phyloP scores from a whole-genome alignment of 306 rosid species.

The Vigna angularis region DNA sequence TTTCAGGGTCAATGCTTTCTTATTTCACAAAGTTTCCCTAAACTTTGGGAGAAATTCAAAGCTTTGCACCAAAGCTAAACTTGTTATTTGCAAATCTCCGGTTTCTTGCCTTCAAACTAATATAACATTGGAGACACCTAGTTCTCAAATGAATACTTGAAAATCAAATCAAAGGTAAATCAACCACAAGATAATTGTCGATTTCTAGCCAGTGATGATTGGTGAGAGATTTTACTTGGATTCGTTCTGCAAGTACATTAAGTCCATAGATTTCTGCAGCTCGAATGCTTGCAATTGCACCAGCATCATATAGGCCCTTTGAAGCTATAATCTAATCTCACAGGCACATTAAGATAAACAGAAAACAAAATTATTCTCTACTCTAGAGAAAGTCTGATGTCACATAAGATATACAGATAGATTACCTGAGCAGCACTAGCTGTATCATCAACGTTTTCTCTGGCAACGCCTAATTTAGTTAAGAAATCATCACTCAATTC shows the following conservation, averaged over 20 bases:
- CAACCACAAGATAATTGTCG: constrained; percentile 13
- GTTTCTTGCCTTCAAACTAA: not conserved
- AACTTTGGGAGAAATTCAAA: not conserved
- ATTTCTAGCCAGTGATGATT: constrained; percentile 26
- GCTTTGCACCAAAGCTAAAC: constrained; percentile 1
- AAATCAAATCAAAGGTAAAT: constrained; percentile 35
- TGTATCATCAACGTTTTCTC: constrained; percentile 66
- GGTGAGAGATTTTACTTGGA: constrained; percentile 56
- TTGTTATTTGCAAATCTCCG: not conserved
- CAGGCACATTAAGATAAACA: constrained; percentile 6
- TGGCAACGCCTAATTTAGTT: constrained; percentile 60
- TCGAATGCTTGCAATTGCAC: constrained; percentile 67
- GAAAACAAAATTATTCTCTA: constrained; percentile 31
- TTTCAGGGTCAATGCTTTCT: not conserved
- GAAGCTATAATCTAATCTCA: constrained; percentile 56
- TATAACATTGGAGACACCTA: constrained; percentile 7
- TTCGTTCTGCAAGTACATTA: constrained; percentile 61
- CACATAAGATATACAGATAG: constrained; percentile 3
- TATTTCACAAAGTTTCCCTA: not conserved
- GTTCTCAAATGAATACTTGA: constrained; percentile 10
- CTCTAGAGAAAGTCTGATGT: constrained; percentile 27
- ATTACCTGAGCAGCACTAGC: constrained; percentile 78
- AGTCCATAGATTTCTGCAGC: constrained; percentile 71
- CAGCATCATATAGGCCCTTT: constrained; percentile 55
- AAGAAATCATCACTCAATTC: constrained; percentile 59